A percentile compares a stretch with the other conserved stretches of the same genome.
These are phyloP conservation scores for Gentiana straminea DNA, from an alignment of 257 asterid genomes.

Conservation along the genomic window DNA sequence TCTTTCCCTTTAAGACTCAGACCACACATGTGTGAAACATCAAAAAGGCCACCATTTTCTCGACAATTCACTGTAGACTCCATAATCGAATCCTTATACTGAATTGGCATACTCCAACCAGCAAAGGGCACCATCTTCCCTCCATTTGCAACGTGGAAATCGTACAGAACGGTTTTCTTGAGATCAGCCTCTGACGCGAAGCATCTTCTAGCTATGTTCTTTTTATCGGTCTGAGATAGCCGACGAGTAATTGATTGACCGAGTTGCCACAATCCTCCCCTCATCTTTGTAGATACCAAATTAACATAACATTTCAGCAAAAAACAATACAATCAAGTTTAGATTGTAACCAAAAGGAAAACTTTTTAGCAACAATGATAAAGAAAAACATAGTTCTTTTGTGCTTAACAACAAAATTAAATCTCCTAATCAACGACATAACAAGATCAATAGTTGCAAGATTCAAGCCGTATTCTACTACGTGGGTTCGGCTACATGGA, in stretches of 20 bases:
- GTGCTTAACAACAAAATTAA: not conserved
- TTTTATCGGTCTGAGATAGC: slow-evolving; percentile 60
- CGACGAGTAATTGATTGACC: slow-evolving; percentile 90
- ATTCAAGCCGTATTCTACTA: too few species aligned
- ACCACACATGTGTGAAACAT: slow-evolving; percentile 98
- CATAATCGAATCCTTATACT: slow-evolving; percentile 96
- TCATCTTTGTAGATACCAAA: slow-evolving; percentile 47
- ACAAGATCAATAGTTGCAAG: too few species aligned
- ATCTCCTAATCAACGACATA: too few species aligned
- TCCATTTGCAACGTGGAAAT: slow-evolving; percentile 88
- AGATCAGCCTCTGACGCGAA: slow-evolving; percentile 93
- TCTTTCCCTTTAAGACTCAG: slow-evolving; percentile 95
- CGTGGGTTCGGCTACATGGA: too few species aligned
- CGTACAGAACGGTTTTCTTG: slow-evolving; percentile 82
- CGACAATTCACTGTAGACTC: slow-evolving; percentile 94
- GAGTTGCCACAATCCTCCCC: slow-evolving; percentile 98
- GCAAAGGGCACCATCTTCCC: slow-evolving; percentile 99
- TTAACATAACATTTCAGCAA: slow-evolving; percentile 1
- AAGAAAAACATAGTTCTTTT: not conserved
- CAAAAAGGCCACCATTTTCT: slow-evolving; percentile 90
- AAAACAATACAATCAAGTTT: not conserved
- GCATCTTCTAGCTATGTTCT: slow-evolving; percentile 58
- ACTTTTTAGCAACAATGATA: not conserved
- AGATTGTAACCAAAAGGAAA: not conserved
- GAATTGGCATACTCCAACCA: slow-evolving; percentile 99